Evolutionary conservation across 1,139 yeast genomes (phyloP), one percentile per base, ranked within the genome.

Genomic region (Blastobotrys capitulatus): DNA sequence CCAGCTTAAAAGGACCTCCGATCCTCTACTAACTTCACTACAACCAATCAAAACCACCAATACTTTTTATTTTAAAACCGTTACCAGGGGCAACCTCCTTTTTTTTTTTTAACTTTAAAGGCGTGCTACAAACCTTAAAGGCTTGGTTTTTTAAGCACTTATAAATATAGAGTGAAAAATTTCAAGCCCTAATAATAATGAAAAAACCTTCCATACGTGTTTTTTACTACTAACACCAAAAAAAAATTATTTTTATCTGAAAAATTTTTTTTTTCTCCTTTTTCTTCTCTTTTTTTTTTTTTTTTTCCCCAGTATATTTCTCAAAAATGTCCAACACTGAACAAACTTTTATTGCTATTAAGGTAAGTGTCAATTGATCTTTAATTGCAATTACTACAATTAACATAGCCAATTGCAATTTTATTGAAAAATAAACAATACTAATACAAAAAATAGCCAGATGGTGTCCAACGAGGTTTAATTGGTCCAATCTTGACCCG

Each of bases 381-480:
- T n/a, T 27, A 26, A 41, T 15, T 40, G 18, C 46, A 43, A 32
- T 32, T 42, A 32, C 4, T 13, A 19, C 12, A 9, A 29, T 18
- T 12, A 13, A 19, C 22, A n/a, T 7, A 20, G 8, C 8, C 38
- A 22, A 27, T 22, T 22, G 18, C 42, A 9, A 41, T 20, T 16
- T 37, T 15, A 22, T 22, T 22, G 25, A 22, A 22, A 22, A 22
- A 22, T 22, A 7, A 22, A 22, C 25, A 22, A 5, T 5, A 22
- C 4, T 22, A 4, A 22, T 37, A n/a, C 27, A n/a, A 20, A 32
- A 12, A 42, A 25, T 47, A 69, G 79, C 99, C 99, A 76, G 99
- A 92, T 76, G 99, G 97, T 77, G 98, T 92, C 80, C 97, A 92
- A 81, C 89, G 99, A 79, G 97, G 97, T 59, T 82, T 94, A 72